Evolutionary conservation across 116 monocot genomes (phyloP).

Genomic region (Iris pallida): DNA sequence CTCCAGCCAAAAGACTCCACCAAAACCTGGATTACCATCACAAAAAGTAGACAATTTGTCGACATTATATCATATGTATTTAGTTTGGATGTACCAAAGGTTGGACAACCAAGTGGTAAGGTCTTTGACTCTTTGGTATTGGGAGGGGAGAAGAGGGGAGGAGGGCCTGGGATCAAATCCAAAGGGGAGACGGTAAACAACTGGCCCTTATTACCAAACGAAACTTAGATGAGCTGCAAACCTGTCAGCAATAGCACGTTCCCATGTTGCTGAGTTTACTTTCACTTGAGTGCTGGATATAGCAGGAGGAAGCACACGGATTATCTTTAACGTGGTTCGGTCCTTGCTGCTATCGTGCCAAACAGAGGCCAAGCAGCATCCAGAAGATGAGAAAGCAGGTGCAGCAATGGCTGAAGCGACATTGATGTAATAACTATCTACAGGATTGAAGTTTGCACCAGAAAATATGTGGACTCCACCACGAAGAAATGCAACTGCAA

Average conservation of each 20-base stretch:
- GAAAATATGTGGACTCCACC: conserved; percentile 97
- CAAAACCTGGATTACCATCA: conserved; percentile 63
- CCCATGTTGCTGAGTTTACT: conserved; percentile 72
- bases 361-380: conserved; percentile 96
- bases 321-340: conserved; percentile 82
- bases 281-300: conserved; percentile 51
- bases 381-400: conserved; percentile 90
- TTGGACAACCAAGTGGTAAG: neutral
- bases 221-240: conserved; percentile 6
- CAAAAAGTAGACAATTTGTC: neutral
- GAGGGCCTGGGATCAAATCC: no score
- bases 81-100: neutral
- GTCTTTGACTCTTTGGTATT: no score
- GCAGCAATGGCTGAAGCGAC: conserved; percentile 91
- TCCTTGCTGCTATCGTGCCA: conserved; percentile 96
- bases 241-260: conserved; percentile 97
- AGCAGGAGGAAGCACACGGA: conserved; percentile 94
- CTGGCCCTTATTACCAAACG: no score
- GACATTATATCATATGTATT: neutral
- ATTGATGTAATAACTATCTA: conserved; percentile 90
- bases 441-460: conserved; percentile 68
- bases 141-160: no score
- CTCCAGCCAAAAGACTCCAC: conserved; percentile 96
- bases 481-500: conserved; percentile 94
- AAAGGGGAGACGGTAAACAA: no score